These are phyloP conservation scores for Cyberlindnera suaveolens DNA, from an alignment of 805 yeast genomes.

Conservation along the genomic window DNA sequence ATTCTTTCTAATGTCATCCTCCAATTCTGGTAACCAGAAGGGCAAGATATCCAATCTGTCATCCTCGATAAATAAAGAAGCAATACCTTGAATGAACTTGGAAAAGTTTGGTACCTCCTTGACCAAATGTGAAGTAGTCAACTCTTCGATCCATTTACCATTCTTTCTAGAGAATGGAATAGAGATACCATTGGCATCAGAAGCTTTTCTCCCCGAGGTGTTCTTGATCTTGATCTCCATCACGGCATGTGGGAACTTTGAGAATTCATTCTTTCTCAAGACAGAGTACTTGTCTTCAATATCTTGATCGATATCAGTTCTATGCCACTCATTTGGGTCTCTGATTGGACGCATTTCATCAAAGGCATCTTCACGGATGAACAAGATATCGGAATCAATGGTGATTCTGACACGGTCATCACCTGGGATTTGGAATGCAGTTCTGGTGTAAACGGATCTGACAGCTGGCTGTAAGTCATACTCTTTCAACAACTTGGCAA, in stretches of 20 bases:
- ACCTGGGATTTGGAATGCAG: constrained; percentile 98
- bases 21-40: constrained; percentile 91
- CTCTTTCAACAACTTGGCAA: constrained; percentile 57
- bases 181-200: constrained; percentile 26
- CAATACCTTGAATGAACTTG: constrained; percentile 88
- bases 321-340: constrained; percentile 86
- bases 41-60: constrained; percentile 88
- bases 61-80: constrained; percentile 81
- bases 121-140: constrained; percentile 75
- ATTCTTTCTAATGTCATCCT: constrained; percentile 64
- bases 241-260: constrained; percentile 79
- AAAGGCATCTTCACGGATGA: constrained; percentile 86
- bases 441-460: constrained; percentile 81
- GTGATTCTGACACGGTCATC: constrained; percentile 88
- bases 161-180: constrained; percentile 43
- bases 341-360: constrained; percentile 83
- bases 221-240: constrained; percentile 77
- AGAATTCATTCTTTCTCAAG: constrained; percentile 79
- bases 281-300: constrained; percentile 62
- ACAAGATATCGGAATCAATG: constrained; percentile 82
- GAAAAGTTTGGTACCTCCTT: constrained; percentile 93
- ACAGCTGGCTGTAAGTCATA: constrained; percentile 76
- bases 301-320: constrained; percentile 81
- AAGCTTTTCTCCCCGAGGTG: constrained; percentile 30
- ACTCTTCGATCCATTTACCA: constrained; percentile 78